phyloP scores from a whole-genome alignment of 805 yeast species.

The Myxozyma kluyveri region DNA sequence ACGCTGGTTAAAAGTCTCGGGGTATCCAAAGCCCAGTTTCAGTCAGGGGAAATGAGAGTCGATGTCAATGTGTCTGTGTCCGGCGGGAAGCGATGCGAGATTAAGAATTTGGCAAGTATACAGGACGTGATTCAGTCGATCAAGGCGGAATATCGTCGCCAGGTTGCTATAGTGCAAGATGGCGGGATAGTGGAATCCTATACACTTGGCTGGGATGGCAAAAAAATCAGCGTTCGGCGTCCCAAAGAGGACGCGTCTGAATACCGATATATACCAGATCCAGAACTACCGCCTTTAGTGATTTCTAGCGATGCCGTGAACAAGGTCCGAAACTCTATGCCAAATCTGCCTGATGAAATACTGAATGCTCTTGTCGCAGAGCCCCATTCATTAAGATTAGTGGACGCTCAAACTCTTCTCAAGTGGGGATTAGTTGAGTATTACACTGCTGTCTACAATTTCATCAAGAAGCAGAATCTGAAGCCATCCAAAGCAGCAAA shows the following conservation, averaged over 20 bases:
- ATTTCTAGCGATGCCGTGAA: constrained; percentile 40
- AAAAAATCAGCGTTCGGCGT: constrained; percentile 62
- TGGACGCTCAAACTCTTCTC: constrained; percentile 72
- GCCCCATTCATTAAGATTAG: constrained; percentile 59
- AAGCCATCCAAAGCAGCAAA: constrained; percentile 36
- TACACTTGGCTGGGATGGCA: constrained; percentile 92
- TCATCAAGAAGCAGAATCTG: constrained; percentile 31
- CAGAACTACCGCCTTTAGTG: constrained; percentile 67
- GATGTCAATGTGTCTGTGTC: constrained; percentile 88
- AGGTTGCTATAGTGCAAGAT: constrained; percentile 48
- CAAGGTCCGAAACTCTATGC: constrained; percentile 42
- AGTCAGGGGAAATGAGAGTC: constrained; percentile 91
- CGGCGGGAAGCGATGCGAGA: constrained; percentile 68
- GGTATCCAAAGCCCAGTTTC: constrained; percentile 86
- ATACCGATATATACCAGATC: constrained; percentile 92
- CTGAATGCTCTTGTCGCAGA: constrained; percentile 45
- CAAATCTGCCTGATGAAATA: constrained; percentile 61
- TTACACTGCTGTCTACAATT: constrained; percentile 48
- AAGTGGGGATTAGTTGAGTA: constrained; percentile 52
- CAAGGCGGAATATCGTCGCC: constrained; percentile 55
- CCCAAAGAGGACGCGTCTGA: constrained; percentile 79
- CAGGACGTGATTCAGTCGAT: constrained; percentile 77
- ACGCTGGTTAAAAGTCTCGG: constrained; percentile 62
- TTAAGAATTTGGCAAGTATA: constrained; percentile 84
- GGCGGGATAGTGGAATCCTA: constrained; percentile 49